Base-by-base conservation (phyloP, 768 basidiomycete species). In the Coprinellus aureogranulatus region DNA sequence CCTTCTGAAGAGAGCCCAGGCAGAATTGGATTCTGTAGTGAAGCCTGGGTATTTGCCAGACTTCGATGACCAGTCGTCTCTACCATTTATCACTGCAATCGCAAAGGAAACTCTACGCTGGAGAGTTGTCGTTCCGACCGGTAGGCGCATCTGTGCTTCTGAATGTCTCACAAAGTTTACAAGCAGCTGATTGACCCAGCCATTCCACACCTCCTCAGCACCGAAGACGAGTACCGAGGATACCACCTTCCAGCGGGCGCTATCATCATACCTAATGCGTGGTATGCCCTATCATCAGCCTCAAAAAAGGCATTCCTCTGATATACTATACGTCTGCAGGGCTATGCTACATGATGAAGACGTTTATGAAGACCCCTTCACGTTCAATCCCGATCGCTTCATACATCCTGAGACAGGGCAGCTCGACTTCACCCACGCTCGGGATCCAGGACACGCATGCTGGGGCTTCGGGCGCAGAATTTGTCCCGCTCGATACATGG, bases 301-400 rank as follows among this genome's bases (percentile, higher is more conserved):
- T 34, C 34, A n/a, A n/a, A n/a, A n/a, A 34, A 34, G 14, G 6
- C 14, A 34, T 52, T 20, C 64, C 45, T 34, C 2, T 42, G 10
- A 4, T 12, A 2, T 31, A 1, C 10, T 16, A 9, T 18, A 12
- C 12, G 14, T 20, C 22, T 28, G 4, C 11, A 79, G 79, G 79
- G 72, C 73, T 1, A 72, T 81, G 53, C 69, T 74, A 1, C 75
- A 72, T 49, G 68, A 82, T 34, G 71, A 74, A 48, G 53, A 60
- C 8, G 65, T 64, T 28, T 79, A 75, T 59, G 72, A 74, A 1
- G 74, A 79, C 44, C 76, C 79, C 14, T 68, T 68, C 44, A 61
- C 46, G 1, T 79, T 80, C 62, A 73, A 71, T 25, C 78, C 78
- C 3, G 77, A 79, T 26, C 73, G 77, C 8, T 79, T 74, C 58